Percentiles rank a stretch among this genome's conserved stretches.
These are phyloP conservation scores for Fusarium sp. DNA, from an alignment of 2,329 filamentous ascomycete genomes.

Conservation along the genomic window DNA sequence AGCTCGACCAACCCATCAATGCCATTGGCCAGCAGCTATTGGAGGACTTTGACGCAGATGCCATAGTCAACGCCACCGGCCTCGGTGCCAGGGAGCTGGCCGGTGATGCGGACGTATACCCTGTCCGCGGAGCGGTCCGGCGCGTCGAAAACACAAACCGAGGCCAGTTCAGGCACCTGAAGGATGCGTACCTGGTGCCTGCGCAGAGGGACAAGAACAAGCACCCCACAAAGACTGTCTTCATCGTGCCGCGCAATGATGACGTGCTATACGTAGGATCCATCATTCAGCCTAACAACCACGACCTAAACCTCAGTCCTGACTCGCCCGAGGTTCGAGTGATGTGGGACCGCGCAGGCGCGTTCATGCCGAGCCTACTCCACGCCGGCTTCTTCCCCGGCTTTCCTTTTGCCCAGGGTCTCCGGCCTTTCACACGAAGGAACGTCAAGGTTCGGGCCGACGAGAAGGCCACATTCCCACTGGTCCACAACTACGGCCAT, in stretches of 20 bases:
- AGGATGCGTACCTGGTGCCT: background rate
- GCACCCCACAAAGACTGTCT: constrained; percentile 1
- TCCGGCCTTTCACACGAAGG: background rate
- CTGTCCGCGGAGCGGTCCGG: background rate
- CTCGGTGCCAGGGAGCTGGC: background rate
- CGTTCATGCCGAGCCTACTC: background rate
- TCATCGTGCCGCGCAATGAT: constrained; percentile 4
- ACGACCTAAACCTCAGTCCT: background rate
- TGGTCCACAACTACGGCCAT: background rate
- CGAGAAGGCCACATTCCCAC: background rate
- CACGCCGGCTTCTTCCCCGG: background rate
- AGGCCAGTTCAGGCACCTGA: background rate
- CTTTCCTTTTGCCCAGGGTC: constrained; percentile 4
- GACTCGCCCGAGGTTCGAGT: background rate
- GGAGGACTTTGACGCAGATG: background rate
- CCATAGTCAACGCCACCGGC: background rate
- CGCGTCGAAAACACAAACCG: constrained; percentile 2
- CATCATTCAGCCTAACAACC: background rate
- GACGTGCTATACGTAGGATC: constrained; percentile 4
- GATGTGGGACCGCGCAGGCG: background rate
- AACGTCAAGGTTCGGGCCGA: background rate
- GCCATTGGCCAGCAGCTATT: background rate
- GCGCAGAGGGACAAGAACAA: background rate
- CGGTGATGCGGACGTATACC: background rate
- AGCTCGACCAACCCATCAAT: background rate